Base-by-base conservation (phyloP, 306 rosid genomes). In the Quillaja saponaria region DNA sequence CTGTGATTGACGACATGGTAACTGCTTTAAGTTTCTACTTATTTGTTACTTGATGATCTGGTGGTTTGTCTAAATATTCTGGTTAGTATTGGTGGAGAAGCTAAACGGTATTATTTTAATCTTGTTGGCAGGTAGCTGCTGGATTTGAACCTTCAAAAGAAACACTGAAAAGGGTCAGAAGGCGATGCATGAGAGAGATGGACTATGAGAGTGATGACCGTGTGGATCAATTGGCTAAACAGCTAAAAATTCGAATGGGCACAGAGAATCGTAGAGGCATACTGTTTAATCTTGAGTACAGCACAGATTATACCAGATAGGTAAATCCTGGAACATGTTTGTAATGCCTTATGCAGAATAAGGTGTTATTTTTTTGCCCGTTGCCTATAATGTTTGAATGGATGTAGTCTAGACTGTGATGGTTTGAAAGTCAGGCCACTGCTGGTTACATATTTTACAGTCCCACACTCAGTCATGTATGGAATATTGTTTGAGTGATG, bases 181-280 rank as follows among this genome's bases (percentile, higher is more conserved):
- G 99, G 64, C 89, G 99, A 44, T 85, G 97, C 57, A 58, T 69
- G 6, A 82, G 99, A 55, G 90, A 89, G 78, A 49, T 78, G 80
- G 96, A 94, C 71, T 57, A 83, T 42, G 95, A 89, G 15, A 83
- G 71, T 67, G 77, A 87, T 55, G 87, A 82, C 61, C 81, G 75
- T 31, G 76, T 87, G 61, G 50, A 72, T 13, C 55, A 82, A 68
- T 12, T 83, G 11, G 97, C 91, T 38, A 73, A 6, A 50, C 74
- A 72, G 65, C 78, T 71, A 47, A 74, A 72, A 0, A 60, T 72
- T 58, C 79, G 61, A 71, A 34, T 87, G 85, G 83, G 88, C 71
- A 3, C 66, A 44, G 95, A 87, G 58, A 59, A 0, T 47, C 87
- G 99, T 58, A 80, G 76, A 76, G 71, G 76, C 65, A 78, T 71